Evolutionary conservation across 768 basidiomycete genomes (phyloP).

Genomic region (Cyathus striatus): DNA sequence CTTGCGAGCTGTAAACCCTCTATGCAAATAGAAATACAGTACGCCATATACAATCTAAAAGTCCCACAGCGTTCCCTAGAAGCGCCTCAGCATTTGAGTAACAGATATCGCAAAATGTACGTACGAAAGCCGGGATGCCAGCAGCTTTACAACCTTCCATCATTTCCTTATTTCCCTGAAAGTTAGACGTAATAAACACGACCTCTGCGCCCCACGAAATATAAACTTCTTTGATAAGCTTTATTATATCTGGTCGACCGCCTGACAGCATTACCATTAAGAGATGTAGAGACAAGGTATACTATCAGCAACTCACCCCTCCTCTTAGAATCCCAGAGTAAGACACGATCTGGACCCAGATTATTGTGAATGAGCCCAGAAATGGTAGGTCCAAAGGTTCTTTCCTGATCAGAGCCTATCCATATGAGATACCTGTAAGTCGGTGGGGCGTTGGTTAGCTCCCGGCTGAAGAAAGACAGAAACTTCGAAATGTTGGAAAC

Average conservation of each 20-base stretch:
- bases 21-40: no score
- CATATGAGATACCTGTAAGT: conserved; percentile 67
- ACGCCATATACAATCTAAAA: no score
- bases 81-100: not conserved
- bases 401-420: conserved; percentile 83
- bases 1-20: no score
- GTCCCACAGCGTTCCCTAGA: conserved; percentile 67
- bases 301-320: conserved; percentile 36
- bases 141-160: conserved; percentile 76
- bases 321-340: conserved; percentile 75
- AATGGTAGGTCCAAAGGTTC: conserved; percentile 81
- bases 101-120: conserved; percentile 10
- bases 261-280: conserved; percentile 22
- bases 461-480: conserved; percentile 36
- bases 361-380: conserved; percentile 64
- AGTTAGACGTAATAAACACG: conserved; percentile 81
- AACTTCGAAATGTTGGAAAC: no score
- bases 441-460: conserved; percentile 2
- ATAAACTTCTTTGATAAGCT: conserved; percentile 68
- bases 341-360: conserved; percentile 63
- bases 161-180: conserved; percentile 72
- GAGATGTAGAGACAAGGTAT: not conserved
- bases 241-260: conserved; percentile 75
- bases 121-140: conserved; percentile 62
- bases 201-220: conserved; percentile 77